Evolutionary conservation across 1,284 basidiomycete species (phyloP), one percentile per base, ranked within the genome.

Genomic region (Trametes versicolor): DNA sequence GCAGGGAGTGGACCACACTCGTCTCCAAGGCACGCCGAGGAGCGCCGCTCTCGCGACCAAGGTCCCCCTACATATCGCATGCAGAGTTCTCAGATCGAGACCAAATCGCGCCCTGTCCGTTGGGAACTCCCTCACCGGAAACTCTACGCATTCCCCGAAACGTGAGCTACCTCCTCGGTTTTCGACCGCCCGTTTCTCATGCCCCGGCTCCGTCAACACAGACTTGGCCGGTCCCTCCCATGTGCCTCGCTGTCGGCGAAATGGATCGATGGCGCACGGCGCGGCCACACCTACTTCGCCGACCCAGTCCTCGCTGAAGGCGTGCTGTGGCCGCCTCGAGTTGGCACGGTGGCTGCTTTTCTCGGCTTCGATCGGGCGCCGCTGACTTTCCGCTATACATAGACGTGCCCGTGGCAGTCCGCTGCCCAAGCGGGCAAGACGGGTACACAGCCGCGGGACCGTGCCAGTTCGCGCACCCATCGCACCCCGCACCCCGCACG

Each of bases 381-480:
- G 60, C 60, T 62, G 60, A 62, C 53, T n/a, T 50, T 27, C 25
- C 21, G 36, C 60, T 62, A 62, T 51, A 51, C 47, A 57, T 62
- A 62, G 54, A 1, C 12, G 9, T n/a, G 27, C 39, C 17, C 60
- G 60, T 62, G 60, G 53, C 43, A 62, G 47, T 36, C 43, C 60
- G 25, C 60, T 21, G 37, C 60, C 60, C 1, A 29, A 41, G 12
- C 3, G 19, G 60, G 60, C 25, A 37, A 36, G 59, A 54, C 41
- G 13, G 51, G 51, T 27, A 54, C 51, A 27, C 32, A 15, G 23
- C 17, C 34, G 23, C 41, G 51, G 41, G 43, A 34, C 32, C 23
- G 34, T 36, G 41, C 36, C 17, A 13, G 41, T 43, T 29, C 19
- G 29, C 7, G 34, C 34, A 23, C 56, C 5, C 29, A 9, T 47